Percentiles rank a stretch among this genome's conserved stretches.
Conservation (phyloP, 2,329 filamentous ascomycete genomes). For the Exophiala bonariae region DNA sequence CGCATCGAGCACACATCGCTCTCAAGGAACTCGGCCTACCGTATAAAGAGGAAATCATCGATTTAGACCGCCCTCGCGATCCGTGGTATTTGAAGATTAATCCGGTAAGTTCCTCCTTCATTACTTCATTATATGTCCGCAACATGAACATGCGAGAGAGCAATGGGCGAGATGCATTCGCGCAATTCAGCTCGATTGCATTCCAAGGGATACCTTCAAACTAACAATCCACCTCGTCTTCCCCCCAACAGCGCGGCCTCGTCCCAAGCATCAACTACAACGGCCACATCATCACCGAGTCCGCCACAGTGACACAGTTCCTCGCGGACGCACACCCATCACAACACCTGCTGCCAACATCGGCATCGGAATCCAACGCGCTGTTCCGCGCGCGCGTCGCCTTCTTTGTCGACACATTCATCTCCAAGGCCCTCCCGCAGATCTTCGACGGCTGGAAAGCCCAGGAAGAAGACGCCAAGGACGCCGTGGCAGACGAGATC, state of each 20-base stretch:
- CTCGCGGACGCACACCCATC: conserved; percentile 65
- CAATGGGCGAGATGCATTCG: background rate
- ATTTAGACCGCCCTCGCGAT: conserved; percentile 67
- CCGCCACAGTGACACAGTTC: conserved; percentile 70
- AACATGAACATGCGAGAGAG: too few relatives aligned
- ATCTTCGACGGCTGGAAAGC: conserved; percentile 47
- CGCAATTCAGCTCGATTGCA: too few relatives aligned
- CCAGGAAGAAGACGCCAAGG: conserved; percentile 52
- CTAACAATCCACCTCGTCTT: background rate
- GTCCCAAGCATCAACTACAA: conserved; percentile 64
- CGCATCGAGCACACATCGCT: conserved; percentile 73
- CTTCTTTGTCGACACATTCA: conserved; percentile 72
- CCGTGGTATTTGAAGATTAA: conserved; percentile 69
- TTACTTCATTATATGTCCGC: background rate
- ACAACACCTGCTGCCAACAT: conserved; percentile 4
- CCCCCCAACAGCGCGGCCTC: conserved; percentile 58
- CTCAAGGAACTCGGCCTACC: conserved; percentile 65
- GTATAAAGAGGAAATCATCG: conserved; percentile 71
- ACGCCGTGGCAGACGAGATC: conserved; percentile 50
- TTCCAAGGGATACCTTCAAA: too few relatives aligned
- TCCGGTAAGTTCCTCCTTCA: conserved; percentile 66
- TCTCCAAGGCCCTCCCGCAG: conserved; percentile 57
- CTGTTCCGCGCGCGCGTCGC: conserved; percentile 65
- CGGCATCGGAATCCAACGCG: conserved; percentile 36
- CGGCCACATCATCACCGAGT: conserved; percentile 72